A percentile compares a stretch with the other conserved stretches of the same genome.
phyloP scores from a whole-genome alignment of 805 yeast species.

The Saturnispora saitoi region DNA sequence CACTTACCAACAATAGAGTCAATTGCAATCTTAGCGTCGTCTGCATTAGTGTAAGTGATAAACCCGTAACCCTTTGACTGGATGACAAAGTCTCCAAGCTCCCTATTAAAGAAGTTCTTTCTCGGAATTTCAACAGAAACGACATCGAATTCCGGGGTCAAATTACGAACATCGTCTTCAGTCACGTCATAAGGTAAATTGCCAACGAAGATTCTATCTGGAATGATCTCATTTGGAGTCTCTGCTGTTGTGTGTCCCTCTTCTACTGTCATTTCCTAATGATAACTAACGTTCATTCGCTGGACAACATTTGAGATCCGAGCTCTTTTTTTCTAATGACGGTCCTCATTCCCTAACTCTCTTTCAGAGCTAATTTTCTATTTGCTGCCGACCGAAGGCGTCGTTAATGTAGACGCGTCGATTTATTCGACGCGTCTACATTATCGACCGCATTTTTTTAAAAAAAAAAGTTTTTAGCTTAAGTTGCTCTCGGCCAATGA shows the following conservation, averaged over 20 bases:
- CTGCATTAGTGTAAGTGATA: conserved; percentile 50
- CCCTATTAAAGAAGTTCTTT: conserved; percentile 20
- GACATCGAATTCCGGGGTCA: conserved; percentile 30
- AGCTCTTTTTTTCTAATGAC: neutral
- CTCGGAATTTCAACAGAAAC: conserved; percentile 28
- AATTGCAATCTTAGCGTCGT: conserved; percentile 58
- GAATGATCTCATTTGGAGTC: conserved; percentile 24
- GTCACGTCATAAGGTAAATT: conserved; percentile 37
- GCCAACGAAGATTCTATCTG: conserved; percentile 38
- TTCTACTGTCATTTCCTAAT: conserved; percentile 7
- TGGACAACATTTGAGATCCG: neutral
- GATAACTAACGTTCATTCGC: neutral
- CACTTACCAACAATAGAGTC: conserved; percentile 23
- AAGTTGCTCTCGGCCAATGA: neutral
- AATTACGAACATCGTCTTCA: conserved; percentile 36
- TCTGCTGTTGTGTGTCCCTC: conserved; percentile 1
- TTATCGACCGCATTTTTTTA: neutral
- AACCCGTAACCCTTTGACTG: conserved; percentile 35
- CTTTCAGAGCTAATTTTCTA: neutral
- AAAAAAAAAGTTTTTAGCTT: neutral
- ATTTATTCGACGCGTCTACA: neutral
- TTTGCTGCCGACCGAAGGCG: neutral
- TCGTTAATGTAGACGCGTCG: neutral
- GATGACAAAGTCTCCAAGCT: conserved; percentile 17
- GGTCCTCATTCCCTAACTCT: neutral